Evolutionary conservation across 2,329 filamentous ascomycete species (phyloP), one percentile per base, ranked within the genome.

Genomic region (Eutypella sp.): DNA sequence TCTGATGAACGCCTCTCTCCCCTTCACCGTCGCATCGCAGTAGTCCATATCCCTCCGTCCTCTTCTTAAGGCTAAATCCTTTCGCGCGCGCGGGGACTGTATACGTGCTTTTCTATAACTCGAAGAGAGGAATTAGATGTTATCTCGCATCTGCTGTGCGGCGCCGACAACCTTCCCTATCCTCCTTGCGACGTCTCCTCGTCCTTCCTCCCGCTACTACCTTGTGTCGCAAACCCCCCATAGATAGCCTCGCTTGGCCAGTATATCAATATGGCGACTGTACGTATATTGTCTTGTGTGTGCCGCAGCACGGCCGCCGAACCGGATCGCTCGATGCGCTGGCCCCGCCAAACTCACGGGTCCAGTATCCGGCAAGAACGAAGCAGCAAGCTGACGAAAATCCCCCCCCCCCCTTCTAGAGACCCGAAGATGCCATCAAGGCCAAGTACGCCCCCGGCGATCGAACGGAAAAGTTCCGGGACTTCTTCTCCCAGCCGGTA

Each of bases 401-500:
- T 47, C 19, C 10, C 38, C 33, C 11, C 25, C 45, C 10, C 42
- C 44, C 25, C 40, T 29, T 47, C 31, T 33, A 61, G 57, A 58
- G 52, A 40, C 45, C 57, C 24, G 55, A 60, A 50, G 49, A 58
- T 44, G 50, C 54, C 46, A 31, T 57, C 47, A 62, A 63, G 59
- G 57, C 59, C 20, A 60, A 61, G 37, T 54, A 60, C 40, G 57
- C 61, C 40, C 48, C 57, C 27, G 47, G 59, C 47, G 53, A 50
- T 33, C 55, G 56, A 24, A 42, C 58, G 18, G 42, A 61, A 23
- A 68, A 71, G 24, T 53, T 77, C 43, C 69, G 66, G 40, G 70
- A 76, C 42, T 68, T 74, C 48, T 46, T 96, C 51, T 85, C 90
- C 9, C 87, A 95, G 53, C 91, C 92, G 4, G 84, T 96, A 33